These are phyloP conservation scores for Coniferiporia weirii DNA, from an alignment of 1,284 basidiomycete species.

Conservation along the genomic window DNA sequence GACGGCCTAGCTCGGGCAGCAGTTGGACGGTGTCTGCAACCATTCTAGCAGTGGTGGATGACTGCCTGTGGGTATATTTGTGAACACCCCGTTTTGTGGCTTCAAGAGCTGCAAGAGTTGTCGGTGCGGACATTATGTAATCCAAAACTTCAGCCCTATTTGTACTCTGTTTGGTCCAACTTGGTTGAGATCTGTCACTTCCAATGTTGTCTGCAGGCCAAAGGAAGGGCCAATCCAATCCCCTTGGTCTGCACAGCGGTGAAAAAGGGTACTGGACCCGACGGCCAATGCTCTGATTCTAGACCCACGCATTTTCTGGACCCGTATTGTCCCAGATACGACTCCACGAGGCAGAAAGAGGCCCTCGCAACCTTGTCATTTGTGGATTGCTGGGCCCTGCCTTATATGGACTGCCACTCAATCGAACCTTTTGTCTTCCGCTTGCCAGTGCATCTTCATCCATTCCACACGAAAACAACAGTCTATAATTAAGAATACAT, in stretches of 20 bases:
- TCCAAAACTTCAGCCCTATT: not conserved
- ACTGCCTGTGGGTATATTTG: not conserved
- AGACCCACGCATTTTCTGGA: not conserved
- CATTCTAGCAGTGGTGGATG: constrained; percentile 1
- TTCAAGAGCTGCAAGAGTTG: not conserved
- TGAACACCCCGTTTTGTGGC: not conserved
- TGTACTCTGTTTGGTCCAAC: not conserved
- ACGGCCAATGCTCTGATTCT: constrained; percentile 2
- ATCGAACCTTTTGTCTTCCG: constrained; percentile 6
- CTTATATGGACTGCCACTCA: not conserved
- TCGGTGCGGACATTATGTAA: not conserved
- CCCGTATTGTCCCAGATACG: not conserved
- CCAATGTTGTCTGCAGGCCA: no score
- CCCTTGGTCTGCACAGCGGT: not conserved
- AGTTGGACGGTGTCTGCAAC: constrained; percentile 21
- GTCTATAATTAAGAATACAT: not conserved
- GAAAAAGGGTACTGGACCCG: not conserved
- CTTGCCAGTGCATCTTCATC: not conserved
- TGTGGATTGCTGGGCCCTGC: not conserved
- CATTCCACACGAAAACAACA: not conserved
- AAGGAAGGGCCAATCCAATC: not conserved
- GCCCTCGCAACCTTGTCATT: constrained; percentile 12
- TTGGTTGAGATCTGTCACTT: no score
- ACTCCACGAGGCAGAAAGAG: not conserved
- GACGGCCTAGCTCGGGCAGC: constrained; percentile 38